A percentile compares a stretch with the other conserved stretches of the same genome.
Evolutionary conservation across 805 yeast species (phyloP).

Genomic region (Metschnikowia lunata): DNA sequence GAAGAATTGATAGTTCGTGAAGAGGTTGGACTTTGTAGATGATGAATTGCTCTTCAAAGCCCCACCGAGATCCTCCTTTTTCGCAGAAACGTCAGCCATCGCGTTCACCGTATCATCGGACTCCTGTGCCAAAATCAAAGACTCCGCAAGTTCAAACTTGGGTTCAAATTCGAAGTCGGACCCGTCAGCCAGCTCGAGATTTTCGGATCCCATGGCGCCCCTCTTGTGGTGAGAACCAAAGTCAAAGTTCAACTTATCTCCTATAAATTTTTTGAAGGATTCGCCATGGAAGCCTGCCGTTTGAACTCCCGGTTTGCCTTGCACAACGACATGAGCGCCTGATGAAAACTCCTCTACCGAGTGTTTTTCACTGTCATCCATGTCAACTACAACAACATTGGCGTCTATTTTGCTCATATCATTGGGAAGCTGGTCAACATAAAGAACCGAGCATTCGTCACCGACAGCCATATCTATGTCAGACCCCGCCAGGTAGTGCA

Average conservation of each 20-base stretch:
- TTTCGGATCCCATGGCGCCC: conserved; percentile 1
- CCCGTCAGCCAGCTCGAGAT: not conserved
- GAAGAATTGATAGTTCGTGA: conserved; percentile 65
- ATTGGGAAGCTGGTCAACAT: conserved; percentile 4
- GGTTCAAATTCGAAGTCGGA: conserved; percentile 15
- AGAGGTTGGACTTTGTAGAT: conserved; percentile 37
- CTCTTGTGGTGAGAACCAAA: conserved; percentile 20
- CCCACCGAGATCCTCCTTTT: conserved; percentile 4
- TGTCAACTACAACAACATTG: conserved; percentile 20
- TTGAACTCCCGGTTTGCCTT: conserved; percentile 29
- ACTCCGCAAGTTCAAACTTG: conserved; percentile 32
- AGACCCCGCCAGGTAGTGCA: conserved; percentile 14
- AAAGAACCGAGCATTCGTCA: conserved; percentile 11
- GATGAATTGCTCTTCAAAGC: conserved; percentile 1
- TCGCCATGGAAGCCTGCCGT: conserved; percentile 19
- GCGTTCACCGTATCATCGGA: conserved; percentile 20
- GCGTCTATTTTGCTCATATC: conserved; percentile 4
- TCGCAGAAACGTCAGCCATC: conserved; percentile 16
- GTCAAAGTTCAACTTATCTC: conserved; percentile 23
- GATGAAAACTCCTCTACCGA: conserved; percentile 20
- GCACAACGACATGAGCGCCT: conserved; percentile 20
- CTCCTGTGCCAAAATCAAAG: conserved; percentile 27
- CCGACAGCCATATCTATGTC: conserved; percentile 14
- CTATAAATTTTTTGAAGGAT: conserved; percentile 21
- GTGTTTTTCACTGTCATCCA: conserved; percentile 20